These are phyloP conservation scores for Heterobasidion annosum DNA, from an alignment of 1,284 basidiomycete species.

Conservation along the genomic window DNA sequence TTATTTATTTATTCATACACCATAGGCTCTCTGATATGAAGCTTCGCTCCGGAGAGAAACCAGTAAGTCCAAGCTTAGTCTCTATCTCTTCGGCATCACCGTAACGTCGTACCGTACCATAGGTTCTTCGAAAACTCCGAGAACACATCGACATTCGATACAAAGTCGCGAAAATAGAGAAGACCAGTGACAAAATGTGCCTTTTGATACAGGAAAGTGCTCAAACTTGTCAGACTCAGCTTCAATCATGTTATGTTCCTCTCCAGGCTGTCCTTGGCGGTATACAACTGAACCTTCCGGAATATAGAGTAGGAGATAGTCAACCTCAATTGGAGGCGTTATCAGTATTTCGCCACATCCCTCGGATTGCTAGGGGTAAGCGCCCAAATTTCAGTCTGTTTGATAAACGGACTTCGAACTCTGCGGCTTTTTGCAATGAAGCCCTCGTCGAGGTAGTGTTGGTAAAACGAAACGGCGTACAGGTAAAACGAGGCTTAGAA, in stretches of 20 bases:
- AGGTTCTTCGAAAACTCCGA: slow-evolving; percentile 59
- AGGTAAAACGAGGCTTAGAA: slow-evolving; percentile 64
- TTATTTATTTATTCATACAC: neutral
- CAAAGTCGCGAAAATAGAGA: slow-evolving; percentile 56
- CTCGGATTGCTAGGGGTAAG: slow-evolving; percentile 58
- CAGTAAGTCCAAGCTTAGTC: slow-evolving; percentile 25
- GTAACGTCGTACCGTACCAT: slow-evolving; percentile 13
- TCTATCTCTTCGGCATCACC: neutral
- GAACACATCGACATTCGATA: slow-evolving; percentile 67
- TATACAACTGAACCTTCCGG: slow-evolving; percentile 53
- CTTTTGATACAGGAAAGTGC: slow-evolving; percentile 57
- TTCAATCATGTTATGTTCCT: neutral
- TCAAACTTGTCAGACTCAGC: neutral
- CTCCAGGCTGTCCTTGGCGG: slow-evolving; percentile 67
- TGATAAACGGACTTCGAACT: neutral
- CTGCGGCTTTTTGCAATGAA: slow-evolving; percentile 16
- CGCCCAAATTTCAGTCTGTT: neutral
- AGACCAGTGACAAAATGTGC: slow-evolving; percentile 62
- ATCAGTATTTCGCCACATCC: slow-evolving; percentile 56
- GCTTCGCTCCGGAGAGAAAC: slow-evolving; percentile 62
- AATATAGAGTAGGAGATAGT: slow-evolving; percentile 61
- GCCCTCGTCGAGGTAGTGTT: slow-evolving; percentile 68
- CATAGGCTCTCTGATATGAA: slow-evolving; percentile 58
- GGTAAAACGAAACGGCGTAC: slow-evolving; percentile 47
- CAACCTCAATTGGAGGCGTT: slow-evolving; percentile 64